Percentiles rank a stretch among this genome's conserved stretches.
These are phyloP conservation scores for Gracilaria caudata DNA, from an alignment of 23 red algal genomes.

Conservation along the genomic window DNA sequence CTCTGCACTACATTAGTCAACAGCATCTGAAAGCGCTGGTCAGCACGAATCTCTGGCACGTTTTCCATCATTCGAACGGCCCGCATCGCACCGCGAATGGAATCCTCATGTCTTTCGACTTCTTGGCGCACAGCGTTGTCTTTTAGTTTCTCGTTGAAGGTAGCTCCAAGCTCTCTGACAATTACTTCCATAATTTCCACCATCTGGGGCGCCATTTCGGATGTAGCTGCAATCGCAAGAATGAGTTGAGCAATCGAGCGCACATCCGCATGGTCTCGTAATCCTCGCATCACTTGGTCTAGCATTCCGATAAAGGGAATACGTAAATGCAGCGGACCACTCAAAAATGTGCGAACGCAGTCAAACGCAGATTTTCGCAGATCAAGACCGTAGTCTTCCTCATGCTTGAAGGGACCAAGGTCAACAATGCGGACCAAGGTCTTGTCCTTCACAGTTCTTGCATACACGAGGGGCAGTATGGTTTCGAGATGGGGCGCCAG, in stretches of 20 bases:
- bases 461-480: constrained; percentile 44
- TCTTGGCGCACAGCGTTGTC: constrained; percentile 91
- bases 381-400: constrained; percentile 83
- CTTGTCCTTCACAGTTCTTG: constrained; percentile 61
- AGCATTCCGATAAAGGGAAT: constrained; percentile 59
- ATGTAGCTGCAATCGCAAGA: constrained; percentile 44
- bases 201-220: constrained; percentile 47
- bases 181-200: constrained; percentile 50
- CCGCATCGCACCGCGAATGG: constrained; percentile 69
- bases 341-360: constrained; percentile 55
- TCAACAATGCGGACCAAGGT: constrained; percentile 78
- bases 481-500: constrained; percentile 59
- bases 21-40: constrained; percentile 54
- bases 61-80: constrained; percentile 62
- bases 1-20: constrained; percentile 50
- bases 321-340: constrained; percentile 36
- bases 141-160: constrained; percentile 70
- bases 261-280: constrained; percentile 83
- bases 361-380: constrained; percentile 87
- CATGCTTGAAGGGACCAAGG: constrained; percentile 87
- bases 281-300: constrained; percentile 52
- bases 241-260: constrained; percentile 66
- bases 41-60: constrained; percentile 43
- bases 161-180: constrained; percentile 55
- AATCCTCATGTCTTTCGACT: constrained; percentile 79